Percentiles rank a stretch among this genome's conserved stretches.
These are phyloP conservation scores for Plasmodium reichenowi DNA, from an alignment of 169 alveolate species.

Conservation along the genomic window DNA sequence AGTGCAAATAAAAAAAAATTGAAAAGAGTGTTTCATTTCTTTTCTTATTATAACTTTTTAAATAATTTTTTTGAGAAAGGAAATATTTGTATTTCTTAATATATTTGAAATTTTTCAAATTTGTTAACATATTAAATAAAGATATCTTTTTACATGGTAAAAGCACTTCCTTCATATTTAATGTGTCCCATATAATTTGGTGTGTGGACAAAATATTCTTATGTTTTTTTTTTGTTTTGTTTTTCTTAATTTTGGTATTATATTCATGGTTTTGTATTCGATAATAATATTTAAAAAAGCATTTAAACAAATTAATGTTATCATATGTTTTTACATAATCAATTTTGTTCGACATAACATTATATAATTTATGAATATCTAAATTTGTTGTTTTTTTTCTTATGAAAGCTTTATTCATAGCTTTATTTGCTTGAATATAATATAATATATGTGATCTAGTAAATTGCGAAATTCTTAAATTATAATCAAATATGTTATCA, in stretches of 20 bases:
- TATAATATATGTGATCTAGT: slow-evolving; percentile 24
- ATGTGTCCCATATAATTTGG: no score
- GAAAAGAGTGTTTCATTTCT: no score
- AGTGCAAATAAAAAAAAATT: slow-evolving; percentile 10
- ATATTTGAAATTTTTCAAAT: slow-evolving; percentile 42
- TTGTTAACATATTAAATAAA: slow-evolving; percentile 15
- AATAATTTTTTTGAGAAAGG: slow-evolving; percentile 13
- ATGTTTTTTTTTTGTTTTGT: slow-evolving; percentile 2
- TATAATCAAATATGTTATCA: slow-evolving; percentile 62
- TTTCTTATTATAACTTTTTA: neutral
- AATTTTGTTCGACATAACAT: slow-evolving; percentile 13
- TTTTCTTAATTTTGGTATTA: slow-evolving; percentile 1
- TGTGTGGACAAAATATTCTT: neutral
- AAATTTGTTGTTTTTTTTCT: slow-evolving; percentile 9
- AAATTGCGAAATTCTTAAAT: slow-evolving; percentile 30
- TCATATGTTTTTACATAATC: slow-evolving; percentile 26
- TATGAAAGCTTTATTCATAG: neutral
- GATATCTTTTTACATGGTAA: no score
- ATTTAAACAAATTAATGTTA: slow-evolving; percentile 51
- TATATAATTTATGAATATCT: slow-evolving; percentile 24
- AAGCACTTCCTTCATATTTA: no score
- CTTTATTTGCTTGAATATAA: slow-evolving; percentile 47
- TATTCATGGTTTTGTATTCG: slow-evolving; percentile 14
- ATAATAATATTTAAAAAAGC: slow-evolving; percentile 53
- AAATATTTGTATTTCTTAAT: slow-evolving; percentile 60